Percentiles rank a stretch among this genome's conserved stretches.
phyloP scores from a whole-genome alignment of 768 basidiomycete genomes.

The Pluteus cervinus region DNA sequence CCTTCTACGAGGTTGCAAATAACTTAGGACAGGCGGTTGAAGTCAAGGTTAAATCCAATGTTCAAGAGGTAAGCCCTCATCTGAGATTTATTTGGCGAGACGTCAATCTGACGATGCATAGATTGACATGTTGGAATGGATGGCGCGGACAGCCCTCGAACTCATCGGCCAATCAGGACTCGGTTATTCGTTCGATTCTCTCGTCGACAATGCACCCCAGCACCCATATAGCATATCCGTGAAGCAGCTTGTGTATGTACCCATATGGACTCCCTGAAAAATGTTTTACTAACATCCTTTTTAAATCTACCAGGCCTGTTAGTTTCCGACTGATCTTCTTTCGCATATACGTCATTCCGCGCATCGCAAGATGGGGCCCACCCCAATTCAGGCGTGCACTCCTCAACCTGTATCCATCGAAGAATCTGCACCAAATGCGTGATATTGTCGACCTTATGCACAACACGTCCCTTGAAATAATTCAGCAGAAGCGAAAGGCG shows the following conservation, averaged over 20 bases:
- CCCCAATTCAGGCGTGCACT: constrained; percentile 25
- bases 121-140: constrained; percentile 29
- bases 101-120: constrained; percentile 14
- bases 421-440: constrained; percentile 22
- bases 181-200: constrained; percentile 35
- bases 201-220: constrained; percentile 21
- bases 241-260: constrained; percentile 24
- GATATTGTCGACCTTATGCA: constrained; percentile 30
- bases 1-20: constrained; percentile 23
- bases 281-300: neutral
- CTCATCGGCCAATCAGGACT: constrained; percentile 44
- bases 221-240: constrained; percentile 27
- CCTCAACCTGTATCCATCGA: constrained; percentile 25
- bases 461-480: constrained; percentile 27
- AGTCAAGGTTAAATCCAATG: no score
- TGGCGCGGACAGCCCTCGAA: constrained; percentile 38
- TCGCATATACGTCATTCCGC: constrained; percentile 12
- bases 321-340: constrained; percentile 10
- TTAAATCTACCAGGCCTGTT: constrained; percentile 11
- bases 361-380: constrained; percentile 17
- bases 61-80: constrained; percentile 19
- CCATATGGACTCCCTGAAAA: neutral
- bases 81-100: no score
- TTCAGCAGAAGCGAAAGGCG: constrained; percentile 28
- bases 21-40: constrained; percentile 16